Evolutionary conservation across 768 basidiomycete genomes (phyloP), one percentile per base, ranked within the genome.

Genomic region (Tricholoma hemisulphureum): DNA sequence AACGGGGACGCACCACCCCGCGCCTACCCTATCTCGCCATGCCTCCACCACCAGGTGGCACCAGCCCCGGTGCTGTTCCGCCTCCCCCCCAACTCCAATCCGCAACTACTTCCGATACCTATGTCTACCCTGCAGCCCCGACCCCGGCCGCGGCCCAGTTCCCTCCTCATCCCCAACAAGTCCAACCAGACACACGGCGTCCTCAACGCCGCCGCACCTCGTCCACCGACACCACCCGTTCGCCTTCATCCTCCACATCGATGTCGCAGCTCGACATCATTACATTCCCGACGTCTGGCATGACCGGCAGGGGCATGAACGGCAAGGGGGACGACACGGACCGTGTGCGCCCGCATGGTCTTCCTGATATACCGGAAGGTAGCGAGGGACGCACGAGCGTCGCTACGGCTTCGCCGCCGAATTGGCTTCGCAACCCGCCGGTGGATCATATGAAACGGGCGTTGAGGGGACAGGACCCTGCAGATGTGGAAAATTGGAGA

Each of bases 341-440:
- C n/a, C 26, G 46, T 7, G 28, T 49, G 28, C 46, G 46, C 26
- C n/a, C 46, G 10, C 26, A 49, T 6, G 50, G 56, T 10, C 46
- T 67, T 21, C 65, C 64, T 39, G 64, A 59, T 28, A 67, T 67
- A 14, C 62, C 64, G 0, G 66, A 67, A 24, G 62, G 53, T 20
- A 60, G 55, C n/a, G 45, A 59, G 18, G 55, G 58, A 3, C 59
- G 56, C 11, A 52, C 56, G 29, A 64, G 61, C 41, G 52, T 61
- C 1, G 43, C 59, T n/a, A 63, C 61, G 39, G 55, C 53, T 16
- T 57, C 63, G 24, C 58, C 57, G 18, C 51, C 46, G 10, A 39
- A 21, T 20, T 63, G 51, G 61, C 29, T 55, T 34, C 39, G 21
- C 16, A 56, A 59, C 37, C 54, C 61, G 24, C 56, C 60, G 4